Evolutionary conservation across 306 rosid species (phyloP).

Genomic region (Ormosia semicastrata): DNA sequence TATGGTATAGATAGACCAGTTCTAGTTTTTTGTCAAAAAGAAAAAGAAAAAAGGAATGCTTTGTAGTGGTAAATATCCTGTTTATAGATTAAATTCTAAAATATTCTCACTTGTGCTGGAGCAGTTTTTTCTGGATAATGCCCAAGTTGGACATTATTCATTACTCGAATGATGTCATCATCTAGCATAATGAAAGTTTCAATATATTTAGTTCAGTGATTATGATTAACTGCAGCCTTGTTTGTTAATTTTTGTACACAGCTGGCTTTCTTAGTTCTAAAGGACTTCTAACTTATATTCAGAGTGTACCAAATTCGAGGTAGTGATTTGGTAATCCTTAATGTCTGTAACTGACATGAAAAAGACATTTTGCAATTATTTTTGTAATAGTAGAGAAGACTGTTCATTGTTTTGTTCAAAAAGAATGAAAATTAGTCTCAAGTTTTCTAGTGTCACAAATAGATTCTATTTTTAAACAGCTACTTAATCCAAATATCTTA

Average conservation of each 20-base stretch:
- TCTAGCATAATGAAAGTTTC: neutral
- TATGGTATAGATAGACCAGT: neutral
- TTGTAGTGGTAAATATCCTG: neutral
- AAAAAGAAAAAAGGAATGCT: neutral
- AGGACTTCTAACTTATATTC: neutral
- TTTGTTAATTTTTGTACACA: neutral
- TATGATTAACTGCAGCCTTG: neutral
- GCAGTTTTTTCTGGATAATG: neutral
- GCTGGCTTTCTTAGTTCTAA: neutral
- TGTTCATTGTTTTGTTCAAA: neutral
- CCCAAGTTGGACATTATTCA: neutral
- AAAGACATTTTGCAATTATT: neutral
- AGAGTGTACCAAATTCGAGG: neutral
- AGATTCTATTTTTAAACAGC: neutral
- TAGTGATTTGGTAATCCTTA: neutral
- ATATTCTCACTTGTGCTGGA: neutral
- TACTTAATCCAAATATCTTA: neutral
- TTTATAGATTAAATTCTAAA: neutral
- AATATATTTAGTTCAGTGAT: neutral
- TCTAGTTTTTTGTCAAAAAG: no score
- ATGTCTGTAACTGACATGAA: neutral
- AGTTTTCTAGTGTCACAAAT: neutral
- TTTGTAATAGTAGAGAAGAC: constrained; percentile 34
- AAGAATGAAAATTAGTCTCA: neutral
- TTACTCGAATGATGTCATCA: neutral